Base-by-base conservation (phyloP, 2,329 filamentous ascomycete genomes). In the Trichoderma polysporum region DNA sequence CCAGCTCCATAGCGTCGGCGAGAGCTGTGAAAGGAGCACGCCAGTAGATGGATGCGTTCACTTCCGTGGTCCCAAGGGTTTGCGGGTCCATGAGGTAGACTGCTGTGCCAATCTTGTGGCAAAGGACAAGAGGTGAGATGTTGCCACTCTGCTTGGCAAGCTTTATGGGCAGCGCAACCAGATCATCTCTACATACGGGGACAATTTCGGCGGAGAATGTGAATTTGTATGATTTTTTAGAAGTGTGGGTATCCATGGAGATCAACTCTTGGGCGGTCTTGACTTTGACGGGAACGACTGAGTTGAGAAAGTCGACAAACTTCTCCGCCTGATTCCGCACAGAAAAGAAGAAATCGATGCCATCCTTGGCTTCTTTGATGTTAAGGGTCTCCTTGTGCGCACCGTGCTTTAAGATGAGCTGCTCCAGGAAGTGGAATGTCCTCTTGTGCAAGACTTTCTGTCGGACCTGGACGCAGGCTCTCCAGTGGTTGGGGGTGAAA, bases 391-490 rank as follows among this genome's bases (percentile, higher is more conserved):
- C 94, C 71, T 88, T 87, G 78, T 97, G 94, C 4, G 94, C 95
- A 66, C 88, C 87, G 78, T 98, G 93, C 83, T 97, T 98, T 73
- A 99, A 84, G 73, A 99, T 97, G 66, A 98, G 85, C 83, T 99
- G 94, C 79, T 98, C 95, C 39, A 98, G 88, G 76, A 83, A 85
- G 53, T 87, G 73, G 72, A 87, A 87, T 1, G 85, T 87, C 73
- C 95, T 86, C 87, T 98, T 99, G 82, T 99, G 95, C 5, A 92
- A 88, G 45, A 99, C 95, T 82, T 98, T 97, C 78, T 99, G 95
- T 70, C 95, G 90, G 66, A 99, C 93, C 82, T 99, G 96, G 8
- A 98, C 94, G 68, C 88, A 90, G 0, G 95, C 94, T 72, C 93
- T 85, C 94, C 94, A 99, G 61, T 94, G 94, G 81, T 98, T 97